Evolutionary conservation across 2,329 filamentous ascomycete species (phyloP).

Genomic region (Podosphaera xanthii): DNA sequence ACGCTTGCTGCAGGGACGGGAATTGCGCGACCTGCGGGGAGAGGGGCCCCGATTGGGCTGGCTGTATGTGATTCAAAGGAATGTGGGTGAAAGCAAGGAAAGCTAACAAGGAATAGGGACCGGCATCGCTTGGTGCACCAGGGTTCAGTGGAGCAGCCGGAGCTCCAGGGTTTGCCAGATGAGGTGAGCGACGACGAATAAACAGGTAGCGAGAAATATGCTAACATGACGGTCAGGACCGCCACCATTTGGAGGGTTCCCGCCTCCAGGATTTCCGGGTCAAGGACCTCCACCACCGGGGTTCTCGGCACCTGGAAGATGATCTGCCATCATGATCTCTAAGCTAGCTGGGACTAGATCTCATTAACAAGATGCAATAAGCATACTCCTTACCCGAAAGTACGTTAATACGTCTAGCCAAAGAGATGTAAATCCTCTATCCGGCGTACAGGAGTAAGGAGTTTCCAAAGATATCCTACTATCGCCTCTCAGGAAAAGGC

Average conservation of each 20-base stretch:
- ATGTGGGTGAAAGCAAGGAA: constrained; percentile 2
- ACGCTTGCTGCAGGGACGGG: constrained; percentile 66
- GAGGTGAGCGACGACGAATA: constrained; percentile 21
- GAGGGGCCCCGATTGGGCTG: constrained; percentile 61
- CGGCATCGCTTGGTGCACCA: constrained; percentile 63
- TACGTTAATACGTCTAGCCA: too few species aligned
- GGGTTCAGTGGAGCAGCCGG: constrained; percentile 24
- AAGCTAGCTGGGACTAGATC: too few species aligned
- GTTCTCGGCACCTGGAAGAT: constrained; percentile 24
- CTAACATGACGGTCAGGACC: background rate
- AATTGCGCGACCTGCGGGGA: constrained; percentile 73
- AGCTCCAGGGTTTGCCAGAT: constrained; percentile 27
- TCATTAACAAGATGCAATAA: too few species aligned
- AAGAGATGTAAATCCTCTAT: too few species aligned
- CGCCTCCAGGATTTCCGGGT: constrained; percentile 21
- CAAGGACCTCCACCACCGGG: constrained; percentile 28
- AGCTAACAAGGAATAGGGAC: constrained; percentile 29
- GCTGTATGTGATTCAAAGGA: constrained; percentile 29
- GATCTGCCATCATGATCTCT: background rate
- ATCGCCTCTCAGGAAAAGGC: too few species aligned
- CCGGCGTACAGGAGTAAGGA: too few species aligned
- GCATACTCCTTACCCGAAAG: too few species aligned
- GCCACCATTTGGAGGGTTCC: constrained; percentile 3
- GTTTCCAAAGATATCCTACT: too few species aligned
- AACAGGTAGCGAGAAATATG: constrained; percentile 7